Percentiles rank a stretch among this genome's conserved stretches.
Evolutionary conservation across 768 basidiomycete genomes (phyloP).

Genomic region (Macrolepiota fuliginosa): DNA sequence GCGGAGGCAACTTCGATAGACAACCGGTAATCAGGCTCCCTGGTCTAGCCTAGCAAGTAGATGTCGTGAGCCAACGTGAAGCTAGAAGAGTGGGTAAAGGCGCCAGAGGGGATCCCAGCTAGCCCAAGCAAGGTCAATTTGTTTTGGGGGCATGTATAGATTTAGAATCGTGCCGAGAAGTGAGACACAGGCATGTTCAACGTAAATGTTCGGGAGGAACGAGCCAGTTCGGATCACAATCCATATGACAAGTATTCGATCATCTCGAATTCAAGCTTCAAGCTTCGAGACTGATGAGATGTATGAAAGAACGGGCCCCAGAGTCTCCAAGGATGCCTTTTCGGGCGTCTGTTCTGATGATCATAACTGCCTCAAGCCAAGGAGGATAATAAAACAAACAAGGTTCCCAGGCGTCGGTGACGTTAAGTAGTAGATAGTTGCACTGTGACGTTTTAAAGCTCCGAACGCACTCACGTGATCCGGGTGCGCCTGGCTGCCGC

Average conservation of each 20-base stretch:
- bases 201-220: background rate
- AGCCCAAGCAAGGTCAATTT: background rate
- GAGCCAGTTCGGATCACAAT: constrained; percentile 4
- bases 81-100: background rate
- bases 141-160: background rate
- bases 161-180: background rate
- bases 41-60: background rate
- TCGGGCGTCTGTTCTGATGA: too few relatives aligned
- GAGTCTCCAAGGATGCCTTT: too few relatives aligned
- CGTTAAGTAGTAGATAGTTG: too few relatives aligned
- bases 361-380: too few relatives aligned
- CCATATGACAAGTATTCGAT: background rate
- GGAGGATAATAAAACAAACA: too few relatives aligned
- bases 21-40: background rate
- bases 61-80: background rate
- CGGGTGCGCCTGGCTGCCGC: too few relatives aligned
- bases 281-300: background rate
- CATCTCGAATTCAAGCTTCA: background rate
- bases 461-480: too few relatives aligned
- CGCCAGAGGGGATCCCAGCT: background rate
- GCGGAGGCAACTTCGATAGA: background rate
- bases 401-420: too few relatives aligned
- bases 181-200: background rate
- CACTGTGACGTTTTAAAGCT: too few relatives aligned
- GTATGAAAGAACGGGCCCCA: too few relatives aligned